Base-by-base conservation (phyloP, 495 filamentous ascomycete species). In the Sordaria brevicollis region DNA sequence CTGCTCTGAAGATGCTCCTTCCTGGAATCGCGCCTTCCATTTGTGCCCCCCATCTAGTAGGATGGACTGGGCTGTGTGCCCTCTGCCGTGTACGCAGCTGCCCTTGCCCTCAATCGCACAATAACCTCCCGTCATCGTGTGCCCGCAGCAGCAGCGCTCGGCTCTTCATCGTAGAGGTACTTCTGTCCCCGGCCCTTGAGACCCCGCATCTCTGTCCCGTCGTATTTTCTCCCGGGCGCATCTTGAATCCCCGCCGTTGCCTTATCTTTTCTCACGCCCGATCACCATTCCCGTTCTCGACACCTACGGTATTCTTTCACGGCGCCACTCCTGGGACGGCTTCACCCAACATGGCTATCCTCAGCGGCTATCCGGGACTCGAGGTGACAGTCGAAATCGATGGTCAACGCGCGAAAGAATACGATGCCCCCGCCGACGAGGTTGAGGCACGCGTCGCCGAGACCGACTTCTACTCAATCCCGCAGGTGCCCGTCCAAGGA, bases 341-440 rank as follows among this genome's bases (percentile, higher is more conserved):
- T 62, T 31, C 17, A 65, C 17, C 38, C 13, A 38, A 15, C 5
- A 82, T 83, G 79, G 80, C 81, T 0, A 71, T 82, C 49, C 54
- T 79, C n/a, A 29, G 72, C 13, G 34, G 41, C 9, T 29, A 79
- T n/a, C 74, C 76, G 0, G 79, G 79, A 54, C 29, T 83, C 4
- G 66, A 75, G 67, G 72, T 77, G 31, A 72, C 57, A 11, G 68
- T 83, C 9, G 29, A 68, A 4, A 73, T 79, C 6, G 69, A 74
- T 13, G 77, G 72, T 0, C n/a, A 37, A 37, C 69, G 72, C 2
- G 69, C 75, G 4, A 25, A 57, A 3, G 81, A 83, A 10, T 82
- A 81, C 62, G 71, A 77, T 2, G 71, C 80, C 29, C 71, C 73
- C 17, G 49, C 49, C 2, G 68, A 70, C 19, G 67, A 69, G 11